These are phyloP conservation scores for Dictyostelium intermedium DNA, from an alignment of 78 protist species.

Conservation along the genomic window DNA sequence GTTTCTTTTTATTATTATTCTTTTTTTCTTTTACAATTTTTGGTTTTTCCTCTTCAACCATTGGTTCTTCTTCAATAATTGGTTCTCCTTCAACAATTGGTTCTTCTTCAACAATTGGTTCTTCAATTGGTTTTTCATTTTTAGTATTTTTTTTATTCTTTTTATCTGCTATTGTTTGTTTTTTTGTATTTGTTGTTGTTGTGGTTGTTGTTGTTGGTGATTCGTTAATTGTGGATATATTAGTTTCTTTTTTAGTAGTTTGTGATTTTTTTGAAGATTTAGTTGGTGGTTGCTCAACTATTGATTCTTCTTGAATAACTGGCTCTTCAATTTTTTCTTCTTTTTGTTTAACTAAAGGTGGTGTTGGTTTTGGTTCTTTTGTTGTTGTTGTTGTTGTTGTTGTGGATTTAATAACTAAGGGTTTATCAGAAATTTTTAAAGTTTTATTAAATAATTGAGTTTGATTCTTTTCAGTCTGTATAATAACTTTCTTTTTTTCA, in stretches of 20 bases:
- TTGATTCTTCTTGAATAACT: background rate
- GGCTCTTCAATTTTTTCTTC: background rate
- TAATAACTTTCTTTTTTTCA: slow-evolving; percentile 40
- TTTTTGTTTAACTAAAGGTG: background rate
- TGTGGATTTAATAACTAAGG: background rate
- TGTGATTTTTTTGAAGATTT: background rate
- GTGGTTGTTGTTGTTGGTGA: background rate
- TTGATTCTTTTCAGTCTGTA: slow-evolving; percentile 35
- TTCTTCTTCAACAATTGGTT: background rate
- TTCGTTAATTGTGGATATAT: background rate
- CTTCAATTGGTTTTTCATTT: background rate
- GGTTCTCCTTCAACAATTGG: background rate
- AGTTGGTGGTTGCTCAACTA: background rate
- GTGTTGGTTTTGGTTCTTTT: background rate
- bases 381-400: slow-evolving; percentile 3
- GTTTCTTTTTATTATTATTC: background rate
- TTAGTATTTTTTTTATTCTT: background rate
- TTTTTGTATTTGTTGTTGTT: background rate
- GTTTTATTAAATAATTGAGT: slow-evolving; percentile 45
- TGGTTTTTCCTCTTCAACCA: background rate
- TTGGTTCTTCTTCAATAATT: background rate
- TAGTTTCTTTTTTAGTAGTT: background rate
- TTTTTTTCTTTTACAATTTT: background rate
- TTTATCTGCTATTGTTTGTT: background rate
- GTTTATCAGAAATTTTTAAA: slow-evolving; percentile 6